Base-by-base conservation (phyloP, 495 filamentous ascomycete genomes). In the Trichoderma gamsii region DNA sequence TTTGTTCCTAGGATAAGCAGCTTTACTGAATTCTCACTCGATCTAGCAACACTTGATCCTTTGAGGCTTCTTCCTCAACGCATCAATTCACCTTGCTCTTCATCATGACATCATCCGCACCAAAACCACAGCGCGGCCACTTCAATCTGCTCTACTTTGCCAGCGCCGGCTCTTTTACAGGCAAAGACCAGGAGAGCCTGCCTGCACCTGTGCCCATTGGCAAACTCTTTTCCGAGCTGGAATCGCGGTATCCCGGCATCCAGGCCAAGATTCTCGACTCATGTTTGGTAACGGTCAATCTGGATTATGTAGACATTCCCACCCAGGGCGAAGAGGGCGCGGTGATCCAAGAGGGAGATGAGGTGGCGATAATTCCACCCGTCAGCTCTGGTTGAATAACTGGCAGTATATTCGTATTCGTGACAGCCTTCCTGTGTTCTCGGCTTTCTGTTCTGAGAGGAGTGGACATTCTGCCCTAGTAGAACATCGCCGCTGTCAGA, bases 321-420 rank as follows among this genome's bases (percentile, higher is more conserved):
- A 77, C 78, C 32, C 79, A 77, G 38, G 76, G 75, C 15, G 77
- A 73, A 18, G 76, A 79, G 52, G 72, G 76, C 25, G 75, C 75
- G 8, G 74, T 88, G 56, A 91, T 99, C 69, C 73, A 88, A 67
- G 85, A 82, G 25, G 93, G 92, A 21, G 91, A 95, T 72, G 95
- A 99, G 78, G 92, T 98, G 61, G 96, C 90, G 13, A 89, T 99
- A 61, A 97, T 99, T 70, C 95, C 95, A 41, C 95, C 95, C n/a
- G 95, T 98, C 65, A 98, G 95, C 82, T 91, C 90, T 46, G 91
- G 92, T 43, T 83, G 75, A 80, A 44, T 35, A 7, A 41, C 29
- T 35, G n/a, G 61, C 61, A 32, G 27, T 18, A 23, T 12, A n/a
- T 41, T 5, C 32, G 27, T 32, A 11, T 13, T 63, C 3, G 29